Base-by-base conservation (phyloP, 768 basidiomycete species). In the Cyclocybe cylindracea region DNA sequence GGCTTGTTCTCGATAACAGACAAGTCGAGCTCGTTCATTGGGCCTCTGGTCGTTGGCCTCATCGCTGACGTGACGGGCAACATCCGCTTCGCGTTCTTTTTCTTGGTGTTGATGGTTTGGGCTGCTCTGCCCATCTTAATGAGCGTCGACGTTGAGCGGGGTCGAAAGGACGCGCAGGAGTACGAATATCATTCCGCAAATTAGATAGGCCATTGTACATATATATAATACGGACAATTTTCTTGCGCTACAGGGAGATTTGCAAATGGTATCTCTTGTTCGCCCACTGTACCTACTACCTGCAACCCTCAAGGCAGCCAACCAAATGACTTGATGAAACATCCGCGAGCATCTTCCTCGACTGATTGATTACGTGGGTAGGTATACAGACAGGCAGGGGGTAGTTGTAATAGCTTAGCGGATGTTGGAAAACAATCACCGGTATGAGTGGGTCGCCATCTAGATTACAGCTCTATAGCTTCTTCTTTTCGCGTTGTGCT, bases 11-110 rank as follows among this genome's bases (percentile, higher is more conserved):
- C 89, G 11, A 94, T 98, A 59, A 96, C 94, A 0, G 91, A 93
- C 71, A 92, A 94, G 87, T 94, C 93, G 6, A 88, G 87, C 54
- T 93, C 91, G 6, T 98, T 98, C 72, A 70, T 98, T 3, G 96
- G 96, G 0, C 96, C 96, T 2, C 74, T 94, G 5, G 71, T 93
- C 24, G 94, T 98, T 1, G 94, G 93, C 0, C 58, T 94, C 35
- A 89, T 98, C 37, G 86, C 94, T 0, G 94, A 96, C 64, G 67
- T 76, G 39, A 98, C 94, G 0, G 94, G 91, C 2, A 94, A 96
- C 67, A 95, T 97, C 43, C 87, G 95, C 24, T 89, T 89, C 55
- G 86, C 87, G 2, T 98, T 97, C 70, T 85, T 91, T 64, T 94
- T 98, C 73, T 78, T 98, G 11, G 76, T 92, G 3, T 50, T 76